A percentile compares a stretch with the other conserved stretches of the same genome.
These are phyloP conservation scores for Diutina rugosa DNA, from an alignment of 1,139 yeast genomes.

Conservation along the genomic window DNA sequence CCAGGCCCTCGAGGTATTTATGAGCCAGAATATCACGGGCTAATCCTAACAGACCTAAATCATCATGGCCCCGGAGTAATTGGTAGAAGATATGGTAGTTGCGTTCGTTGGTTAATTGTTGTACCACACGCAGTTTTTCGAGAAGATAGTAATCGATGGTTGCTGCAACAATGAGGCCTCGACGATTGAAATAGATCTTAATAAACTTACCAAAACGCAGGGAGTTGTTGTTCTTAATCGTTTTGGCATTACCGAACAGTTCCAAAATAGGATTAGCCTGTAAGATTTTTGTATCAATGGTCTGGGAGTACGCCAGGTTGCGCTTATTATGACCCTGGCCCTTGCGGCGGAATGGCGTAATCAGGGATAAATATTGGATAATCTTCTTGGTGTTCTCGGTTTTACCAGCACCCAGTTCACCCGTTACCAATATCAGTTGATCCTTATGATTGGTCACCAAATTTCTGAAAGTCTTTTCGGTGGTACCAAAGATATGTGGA, in stretches of 20 bases:
- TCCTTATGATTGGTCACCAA: conserved; percentile 58
- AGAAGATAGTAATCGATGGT: conserved; percentile 87
- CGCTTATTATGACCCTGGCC: neutral
- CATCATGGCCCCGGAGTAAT: conserved; percentile 54
- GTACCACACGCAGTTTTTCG: conserved; percentile 89
- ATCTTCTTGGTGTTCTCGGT: conserved; percentile 96
- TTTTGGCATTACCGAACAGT: conserved; percentile 95
- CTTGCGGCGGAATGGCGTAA: conserved; percentile 26
- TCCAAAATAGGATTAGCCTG: conserved; percentile 95
- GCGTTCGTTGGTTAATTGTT: conserved; percentile 64
- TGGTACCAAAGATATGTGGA: conserved; percentile 89
- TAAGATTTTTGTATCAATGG: conserved; percentile 71
- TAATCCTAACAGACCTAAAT: conserved; percentile 37
- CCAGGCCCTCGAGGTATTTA: conserved; percentile 47
- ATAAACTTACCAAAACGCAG: conserved; percentile 96
- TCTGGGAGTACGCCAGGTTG: neutral
- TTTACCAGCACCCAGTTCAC: conserved; percentile 98
- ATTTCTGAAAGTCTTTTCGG: conserved; percentile 78
- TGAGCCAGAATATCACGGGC: conserved; percentile 32
- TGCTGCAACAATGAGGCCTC: conserved; percentile 72
- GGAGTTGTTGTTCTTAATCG: conserved; percentile 86
- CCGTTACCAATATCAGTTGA: conserved; percentile 90
- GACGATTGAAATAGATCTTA: conserved; percentile 59
- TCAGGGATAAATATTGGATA: conserved; percentile 76
- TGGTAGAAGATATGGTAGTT: conserved; percentile 93